These are phyloP conservation scores for Yamadazyma endophytica DNA, from an alignment of 805 yeast species.

Conservation along the genomic window DNA sequence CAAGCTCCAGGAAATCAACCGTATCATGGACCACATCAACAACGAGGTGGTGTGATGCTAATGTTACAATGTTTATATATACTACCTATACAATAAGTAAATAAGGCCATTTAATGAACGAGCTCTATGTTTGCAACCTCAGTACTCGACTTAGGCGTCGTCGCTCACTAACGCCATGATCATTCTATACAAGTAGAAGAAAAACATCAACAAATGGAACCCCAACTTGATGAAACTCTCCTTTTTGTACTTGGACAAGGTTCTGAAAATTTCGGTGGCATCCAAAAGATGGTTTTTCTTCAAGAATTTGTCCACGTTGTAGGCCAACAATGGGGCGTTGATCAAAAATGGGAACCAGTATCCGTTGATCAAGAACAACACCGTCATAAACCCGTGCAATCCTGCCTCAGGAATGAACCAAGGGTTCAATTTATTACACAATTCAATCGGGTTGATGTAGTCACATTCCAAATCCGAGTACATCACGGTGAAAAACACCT, in stretches of 20 bases:
- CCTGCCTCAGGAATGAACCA: slow-evolving; percentile 88
- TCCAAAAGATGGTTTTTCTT: slow-evolving; percentile 83
- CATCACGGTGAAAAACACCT: slow-evolving; percentile 93
- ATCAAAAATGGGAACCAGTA: slow-evolving; percentile 87
- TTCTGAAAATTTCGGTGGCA: slow-evolving; percentile 96
- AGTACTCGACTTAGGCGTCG: slow-evolving; percentile 18
- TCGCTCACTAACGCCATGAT: slow-evolving; percentile 86
- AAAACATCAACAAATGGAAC: slow-evolving; percentile 86
- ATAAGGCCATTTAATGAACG: too few species aligned
- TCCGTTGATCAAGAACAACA: slow-evolving; percentile 75
- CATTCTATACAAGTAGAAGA: slow-evolving; percentile 94
- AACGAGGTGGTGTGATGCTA: too few species aligned
- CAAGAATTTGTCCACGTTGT: slow-evolving; percentile 74
- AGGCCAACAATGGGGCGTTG: slow-evolving; percentile 80
- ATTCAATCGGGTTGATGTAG: slow-evolving; percentile 94
- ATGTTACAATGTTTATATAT: too few species aligned
- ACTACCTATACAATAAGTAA: too few species aligned
- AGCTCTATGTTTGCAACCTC: too few species aligned
- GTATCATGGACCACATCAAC: too few species aligned
- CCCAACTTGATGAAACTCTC: slow-evolving; percentile 89
- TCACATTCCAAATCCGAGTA: slow-evolving; percentile 94
- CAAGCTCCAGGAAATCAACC: slow-evolving; percentile 19
- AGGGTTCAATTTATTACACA: slow-evolving; percentile 88
- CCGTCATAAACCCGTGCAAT: slow-evolving; percentile 67
- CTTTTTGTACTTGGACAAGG: slow-evolving; percentile 86